A percentile compares a stretch with the other conserved stretches of the same genome.
These are phyloP conservation scores for Candolleomyces aberdarensis DNA, from an alignment of 768 basidiomycete genomes.

Conservation along the genomic window DNA sequence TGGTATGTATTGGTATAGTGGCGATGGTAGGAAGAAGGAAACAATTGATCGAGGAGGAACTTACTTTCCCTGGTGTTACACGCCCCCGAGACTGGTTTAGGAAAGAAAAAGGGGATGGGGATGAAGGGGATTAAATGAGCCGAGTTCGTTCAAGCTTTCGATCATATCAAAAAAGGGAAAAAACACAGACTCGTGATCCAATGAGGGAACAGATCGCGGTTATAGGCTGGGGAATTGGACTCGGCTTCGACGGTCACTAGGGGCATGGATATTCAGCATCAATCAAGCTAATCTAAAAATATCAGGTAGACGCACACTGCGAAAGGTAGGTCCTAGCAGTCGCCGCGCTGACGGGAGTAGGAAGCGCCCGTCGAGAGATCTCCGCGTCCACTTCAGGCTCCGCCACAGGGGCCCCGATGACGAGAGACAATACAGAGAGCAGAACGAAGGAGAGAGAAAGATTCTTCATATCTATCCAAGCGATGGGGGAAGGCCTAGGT, in stretches of 20 bases:
- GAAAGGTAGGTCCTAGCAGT: constrained; percentile 34
- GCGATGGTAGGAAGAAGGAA: neutral
- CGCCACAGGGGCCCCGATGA: neutral
- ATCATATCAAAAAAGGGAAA: neutral
- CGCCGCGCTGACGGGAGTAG: constrained; percentile 28
- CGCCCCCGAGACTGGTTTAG: constrained; percentile 39
- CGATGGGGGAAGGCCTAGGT: too few species aligned
- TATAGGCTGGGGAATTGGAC: constrained; percentile 32
- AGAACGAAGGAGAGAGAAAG: neutral
- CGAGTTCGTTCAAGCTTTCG: too few species aligned
- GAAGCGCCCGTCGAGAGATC: constrained; percentile 21
- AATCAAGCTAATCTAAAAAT: neutral
- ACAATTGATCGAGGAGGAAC: constrained; percentile 10
- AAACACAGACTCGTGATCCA: constrained; percentile 46
- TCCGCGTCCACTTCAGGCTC: neutral
- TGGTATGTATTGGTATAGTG: too few species aligned
- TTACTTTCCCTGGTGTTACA: constrained; percentile 54
- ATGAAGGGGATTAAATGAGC: neutral
- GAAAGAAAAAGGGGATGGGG: neutral
- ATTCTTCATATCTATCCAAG: neutral
- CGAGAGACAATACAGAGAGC: neutral
- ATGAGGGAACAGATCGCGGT: constrained; percentile 39
- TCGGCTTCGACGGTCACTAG: constrained; percentile 31
- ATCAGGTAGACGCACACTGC: constrained; percentile 18
- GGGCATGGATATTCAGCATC: neutral